phyloP scores from a whole-genome alignment of 2,329 filamentous ascomycete species.

The Alternaria conjuncta region DNA sequence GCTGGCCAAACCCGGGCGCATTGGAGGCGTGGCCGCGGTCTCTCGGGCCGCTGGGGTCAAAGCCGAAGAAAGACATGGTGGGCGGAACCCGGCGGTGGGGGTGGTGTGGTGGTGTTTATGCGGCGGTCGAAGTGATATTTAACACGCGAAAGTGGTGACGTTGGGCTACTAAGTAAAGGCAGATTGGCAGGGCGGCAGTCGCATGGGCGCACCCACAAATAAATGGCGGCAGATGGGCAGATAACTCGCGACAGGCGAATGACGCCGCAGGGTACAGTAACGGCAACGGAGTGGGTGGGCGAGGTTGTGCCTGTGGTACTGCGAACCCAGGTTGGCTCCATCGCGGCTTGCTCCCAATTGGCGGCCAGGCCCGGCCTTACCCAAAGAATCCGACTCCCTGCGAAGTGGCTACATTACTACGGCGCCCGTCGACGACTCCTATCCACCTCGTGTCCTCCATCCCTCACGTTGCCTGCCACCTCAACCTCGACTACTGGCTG shows the following conservation, averaged over 20 bases:
- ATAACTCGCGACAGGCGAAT: not conserved
- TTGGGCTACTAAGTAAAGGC: conserved; percentile 10
- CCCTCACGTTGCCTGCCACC: not conserved
- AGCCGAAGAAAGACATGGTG: conserved; percentile 90
- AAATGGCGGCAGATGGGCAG: not conserved
- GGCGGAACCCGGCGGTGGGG: conserved; percentile 17
- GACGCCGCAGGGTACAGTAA: not conserved
- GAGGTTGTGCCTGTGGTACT: conserved; percentile 5
- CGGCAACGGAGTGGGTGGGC: not conserved
- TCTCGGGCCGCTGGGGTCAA: conserved; percentile 72
- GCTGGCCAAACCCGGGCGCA: conserved; percentile 82
- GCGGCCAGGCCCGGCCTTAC: conserved; percentile 14
- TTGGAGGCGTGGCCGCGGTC: conserved; percentile 69
- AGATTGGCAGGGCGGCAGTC: conserved; percentile 1
- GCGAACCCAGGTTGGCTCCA: not conserved
- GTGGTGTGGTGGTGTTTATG: conserved; percentile 5
- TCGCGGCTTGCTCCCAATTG: not conserved
- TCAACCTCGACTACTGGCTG: not conserved
- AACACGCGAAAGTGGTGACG: conserved; percentile 25
- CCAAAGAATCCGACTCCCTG: not conserved
- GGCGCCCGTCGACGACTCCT: conserved; percentile 15
- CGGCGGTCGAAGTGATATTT: conserved; percentile 5
- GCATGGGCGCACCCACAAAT: not conserved
- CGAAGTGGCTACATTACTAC: not conserved
- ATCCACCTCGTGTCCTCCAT: conserved; percentile 4